These are phyloP conservation scores for Paraconiothyrium sp. DNA, from an alignment of 2,329 filamentous ascomycete genomes.

Conservation along the genomic window DNA sequence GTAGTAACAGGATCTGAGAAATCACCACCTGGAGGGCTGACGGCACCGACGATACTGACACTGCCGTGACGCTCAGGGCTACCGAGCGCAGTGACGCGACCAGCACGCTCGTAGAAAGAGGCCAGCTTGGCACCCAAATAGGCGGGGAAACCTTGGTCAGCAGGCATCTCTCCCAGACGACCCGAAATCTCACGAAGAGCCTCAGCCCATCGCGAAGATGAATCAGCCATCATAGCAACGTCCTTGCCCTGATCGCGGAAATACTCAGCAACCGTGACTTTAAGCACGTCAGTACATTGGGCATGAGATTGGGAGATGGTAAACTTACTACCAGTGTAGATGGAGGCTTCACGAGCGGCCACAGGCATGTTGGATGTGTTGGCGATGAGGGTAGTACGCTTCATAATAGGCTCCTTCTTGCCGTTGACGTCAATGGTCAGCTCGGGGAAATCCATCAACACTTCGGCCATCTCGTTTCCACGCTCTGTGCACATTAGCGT, in stretches of 20 bases:
- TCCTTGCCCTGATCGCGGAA: constrained; percentile 97
- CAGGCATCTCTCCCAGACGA: constrained; percentile 99
- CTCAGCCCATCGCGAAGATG: constrained; percentile 97
- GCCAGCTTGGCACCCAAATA: constrained; percentile 97
- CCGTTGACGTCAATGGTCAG: constrained; percentile 94
- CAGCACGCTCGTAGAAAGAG: constrained; percentile 98
- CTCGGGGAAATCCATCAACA: constrained; percentile 99
- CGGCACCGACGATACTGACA: constrained; percentile 97
- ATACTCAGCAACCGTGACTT: constrained; percentile 88
- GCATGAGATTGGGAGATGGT: neutral
- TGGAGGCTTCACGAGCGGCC: constrained; percentile 96
- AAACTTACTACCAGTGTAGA: constrained; percentile 77
- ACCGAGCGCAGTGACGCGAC: constrained; percentile 83
- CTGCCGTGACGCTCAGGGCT: constrained; percentile 89
- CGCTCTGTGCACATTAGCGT: constrained; percentile 63
- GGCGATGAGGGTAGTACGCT: constrained; percentile 96
- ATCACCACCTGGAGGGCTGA: constrained; percentile 97
- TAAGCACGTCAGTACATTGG: neutral
- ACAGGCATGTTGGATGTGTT: constrained; percentile 99
- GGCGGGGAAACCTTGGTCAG: constrained; percentile 98
- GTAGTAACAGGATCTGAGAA: constrained; percentile 98
- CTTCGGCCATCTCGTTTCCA: constrained; percentile 99
- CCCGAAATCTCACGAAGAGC: constrained; percentile 98
- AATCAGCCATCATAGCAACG: constrained; percentile 99
- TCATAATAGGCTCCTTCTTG: constrained; percentile 98